These are phyloP conservation scores for Omphalotus olearius DNA, from an alignment of 1,284 basidiomycete genomes.

Conservation along the genomic window DNA sequence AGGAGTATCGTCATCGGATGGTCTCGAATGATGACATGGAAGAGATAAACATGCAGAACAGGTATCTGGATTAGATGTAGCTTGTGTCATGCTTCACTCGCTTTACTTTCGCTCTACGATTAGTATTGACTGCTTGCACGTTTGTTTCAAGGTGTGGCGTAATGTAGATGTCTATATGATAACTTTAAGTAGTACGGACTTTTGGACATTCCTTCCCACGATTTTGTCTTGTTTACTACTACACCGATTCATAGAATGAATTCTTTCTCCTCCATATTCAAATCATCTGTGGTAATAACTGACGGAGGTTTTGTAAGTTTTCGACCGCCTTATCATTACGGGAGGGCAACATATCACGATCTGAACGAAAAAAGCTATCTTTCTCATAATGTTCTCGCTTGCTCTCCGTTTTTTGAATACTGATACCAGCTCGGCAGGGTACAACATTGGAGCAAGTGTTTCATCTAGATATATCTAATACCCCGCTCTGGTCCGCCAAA, in stretches of 20 bases:
- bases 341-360: too few relatives aligned
- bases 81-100: neutral
- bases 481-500: slow-evolving; percentile 67
- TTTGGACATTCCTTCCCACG: neutral
- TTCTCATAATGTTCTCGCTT: neutral
- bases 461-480: slow-evolving; percentile 45
- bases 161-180: neutral
- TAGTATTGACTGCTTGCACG: neutral
- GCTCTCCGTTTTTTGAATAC: too few relatives aligned
- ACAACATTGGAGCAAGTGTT: slow-evolving; percentile 62
- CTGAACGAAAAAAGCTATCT: neutral
- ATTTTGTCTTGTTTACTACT: neutral
- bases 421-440: slow-evolving; percentile 40
- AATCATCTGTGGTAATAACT: slow-evolving; percentile 30
- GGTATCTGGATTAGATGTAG: neutral
- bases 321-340: neutral
- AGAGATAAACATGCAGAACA: neutral
- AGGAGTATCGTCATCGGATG: neutral
- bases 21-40: neutral
- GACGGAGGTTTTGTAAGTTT: slow-evolving; percentile 54
- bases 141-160: neutral
- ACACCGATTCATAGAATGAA: too few relatives aligned
- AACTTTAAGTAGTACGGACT: neutral
- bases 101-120: neutral
- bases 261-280: neutral